phyloP scores from a whole-genome alignment of 495 filamentous ascomycete genomes.

The Lentithecium fluviatile region DNA sequence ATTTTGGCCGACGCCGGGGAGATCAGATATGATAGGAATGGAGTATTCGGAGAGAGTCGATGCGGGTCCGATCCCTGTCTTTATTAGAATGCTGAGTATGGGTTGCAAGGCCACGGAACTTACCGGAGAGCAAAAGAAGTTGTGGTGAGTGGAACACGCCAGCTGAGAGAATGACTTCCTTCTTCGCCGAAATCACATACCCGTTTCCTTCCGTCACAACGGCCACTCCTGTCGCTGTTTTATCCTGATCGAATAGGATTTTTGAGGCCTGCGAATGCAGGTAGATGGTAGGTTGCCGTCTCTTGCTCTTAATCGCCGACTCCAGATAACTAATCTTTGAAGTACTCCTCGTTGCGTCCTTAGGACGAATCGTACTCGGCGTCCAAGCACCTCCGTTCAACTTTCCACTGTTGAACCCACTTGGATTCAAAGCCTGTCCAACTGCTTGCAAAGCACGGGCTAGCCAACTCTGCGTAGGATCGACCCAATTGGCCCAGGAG shows the following conservation, averaged over 20 bases:
- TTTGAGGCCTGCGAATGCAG: constrained; percentile 44
- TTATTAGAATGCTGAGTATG: too few species aligned
- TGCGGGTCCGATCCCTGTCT: constrained; percentile 49
- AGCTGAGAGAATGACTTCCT: constrained; percentile 59
- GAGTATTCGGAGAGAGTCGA: constrained; percentile 47
- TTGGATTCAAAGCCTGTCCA: constrained; percentile 17
- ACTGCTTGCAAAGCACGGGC: constrained; percentile 5
- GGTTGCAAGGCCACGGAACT: background rate
- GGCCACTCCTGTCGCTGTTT: constrained; percentile 50
- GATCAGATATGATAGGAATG: constrained; percentile 54
- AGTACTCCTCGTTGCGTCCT: constrained; percentile 4
- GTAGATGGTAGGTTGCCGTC: too few species aligned
- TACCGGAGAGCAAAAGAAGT: too few species aligned
- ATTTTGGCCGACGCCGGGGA: constrained; percentile 55
- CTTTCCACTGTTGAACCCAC: constrained; percentile 37
- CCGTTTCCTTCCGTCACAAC: constrained; percentile 43
- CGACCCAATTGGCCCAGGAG: constrained; percentile 23
- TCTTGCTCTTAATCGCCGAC: background rate
- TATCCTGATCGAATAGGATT: constrained; percentile 51
- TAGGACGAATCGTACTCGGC: constrained; percentile 3
- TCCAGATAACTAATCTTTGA: constrained; percentile 8
- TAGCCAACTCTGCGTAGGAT: constrained; percentile 10
- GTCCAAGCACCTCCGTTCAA: constrained; percentile 35
- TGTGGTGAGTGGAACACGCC: too few species aligned
- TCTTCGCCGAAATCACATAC: constrained; percentile 48